A percentile compares a stretch with the other conserved stretches of the same genome.
These are phyloP conservation scores for Alternaria triticimaculans DNA, from an alignment of 2,329 filamentous ascomycete species.

Conservation along the genomic window DNA sequence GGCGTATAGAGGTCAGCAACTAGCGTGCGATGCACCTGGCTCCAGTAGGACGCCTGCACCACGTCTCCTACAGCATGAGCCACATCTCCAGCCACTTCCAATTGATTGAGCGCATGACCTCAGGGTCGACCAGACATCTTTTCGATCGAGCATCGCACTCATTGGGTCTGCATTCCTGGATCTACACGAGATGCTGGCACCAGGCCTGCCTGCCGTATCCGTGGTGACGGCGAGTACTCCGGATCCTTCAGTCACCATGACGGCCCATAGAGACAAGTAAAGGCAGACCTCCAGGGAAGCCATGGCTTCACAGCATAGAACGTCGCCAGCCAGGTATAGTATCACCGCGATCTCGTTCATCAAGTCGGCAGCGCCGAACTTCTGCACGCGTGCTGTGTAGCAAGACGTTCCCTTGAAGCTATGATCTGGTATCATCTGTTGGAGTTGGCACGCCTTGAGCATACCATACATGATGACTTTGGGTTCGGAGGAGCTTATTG, in stretches of 20 bases:
- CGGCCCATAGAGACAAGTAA: neutral
- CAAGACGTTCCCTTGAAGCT: neutral
- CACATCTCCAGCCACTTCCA: neutral
- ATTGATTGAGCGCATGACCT: neutral
- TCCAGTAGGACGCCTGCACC: neutral
- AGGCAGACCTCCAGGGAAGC: neutral
- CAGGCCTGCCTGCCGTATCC: neutral
- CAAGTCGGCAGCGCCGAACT: fast-evolving
- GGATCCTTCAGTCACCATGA: neutral
- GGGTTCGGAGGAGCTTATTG: no score
- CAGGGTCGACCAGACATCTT: neutral
- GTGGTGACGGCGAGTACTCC: neutral
- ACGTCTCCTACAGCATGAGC: neutral
- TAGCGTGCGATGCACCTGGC: neutral
- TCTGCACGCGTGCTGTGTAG: no score
- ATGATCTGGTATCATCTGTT: neutral
- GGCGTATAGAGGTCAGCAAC: neutral
- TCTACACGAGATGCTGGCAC: neutral
- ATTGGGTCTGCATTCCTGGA: neutral
- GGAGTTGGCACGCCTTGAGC: neutral
- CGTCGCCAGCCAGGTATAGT: neutral
- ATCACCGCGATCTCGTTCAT: neutral
- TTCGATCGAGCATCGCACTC: neutral
- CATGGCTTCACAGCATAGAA: neutral
- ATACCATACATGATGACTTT: neutral